These are phyloP conservation scores for Ramaria sp. DNA, from an alignment of 768 basidiomycete genomes.

Conservation along the genomic window DNA sequence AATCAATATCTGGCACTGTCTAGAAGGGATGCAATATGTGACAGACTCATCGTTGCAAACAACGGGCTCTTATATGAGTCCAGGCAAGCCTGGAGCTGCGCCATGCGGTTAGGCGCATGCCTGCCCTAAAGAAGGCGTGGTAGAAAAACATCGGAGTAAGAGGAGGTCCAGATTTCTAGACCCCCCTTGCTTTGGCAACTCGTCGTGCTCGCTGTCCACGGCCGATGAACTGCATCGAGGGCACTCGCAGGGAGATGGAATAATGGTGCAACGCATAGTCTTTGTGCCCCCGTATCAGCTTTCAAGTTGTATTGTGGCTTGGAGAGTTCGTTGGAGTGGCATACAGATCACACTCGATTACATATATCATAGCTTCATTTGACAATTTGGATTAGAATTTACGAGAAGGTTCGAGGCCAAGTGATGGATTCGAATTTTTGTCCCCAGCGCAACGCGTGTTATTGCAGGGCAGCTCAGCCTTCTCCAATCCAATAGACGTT, in stretches of 20 bases:
- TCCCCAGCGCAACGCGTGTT: slow-evolving; percentile 1
- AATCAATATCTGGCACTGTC: too few relatives aligned
- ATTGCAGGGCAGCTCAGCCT: background rate
- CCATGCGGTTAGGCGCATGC: background rate
- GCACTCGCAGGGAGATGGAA: slow-evolving; percentile 85
- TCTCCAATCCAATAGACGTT: background rate
- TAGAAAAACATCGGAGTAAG: slow-evolving; percentile 2
- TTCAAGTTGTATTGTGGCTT: slow-evolving; percentile 39
- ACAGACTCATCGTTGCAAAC: too few relatives aligned
- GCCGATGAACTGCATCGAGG: slow-evolving; percentile 32
- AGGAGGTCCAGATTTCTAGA: background rate
- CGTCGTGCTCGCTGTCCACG: slow-evolving; percentile 27
- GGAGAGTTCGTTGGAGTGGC: slow-evolving; percentile 79
- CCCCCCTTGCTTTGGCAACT: slow-evolving; percentile 27
- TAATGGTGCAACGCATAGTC: slow-evolving; percentile 82
- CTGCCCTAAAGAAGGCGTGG: slow-evolving; percentile 6
- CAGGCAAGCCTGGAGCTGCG: background rate
- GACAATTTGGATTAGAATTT: background rate
- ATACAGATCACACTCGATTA: slow-evolving; percentile 38
- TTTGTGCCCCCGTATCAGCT: slow-evolving; percentile 74
- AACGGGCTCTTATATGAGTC: background rate
- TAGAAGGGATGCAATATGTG: too few relatives aligned
- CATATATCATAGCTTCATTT: background rate
- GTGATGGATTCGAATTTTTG: background rate
- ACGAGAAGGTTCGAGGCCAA: background rate